Base-by-base conservation (phyloP, 2,329 filamentous ascomycete genomes). In the Fusarium metavorans region DNA sequence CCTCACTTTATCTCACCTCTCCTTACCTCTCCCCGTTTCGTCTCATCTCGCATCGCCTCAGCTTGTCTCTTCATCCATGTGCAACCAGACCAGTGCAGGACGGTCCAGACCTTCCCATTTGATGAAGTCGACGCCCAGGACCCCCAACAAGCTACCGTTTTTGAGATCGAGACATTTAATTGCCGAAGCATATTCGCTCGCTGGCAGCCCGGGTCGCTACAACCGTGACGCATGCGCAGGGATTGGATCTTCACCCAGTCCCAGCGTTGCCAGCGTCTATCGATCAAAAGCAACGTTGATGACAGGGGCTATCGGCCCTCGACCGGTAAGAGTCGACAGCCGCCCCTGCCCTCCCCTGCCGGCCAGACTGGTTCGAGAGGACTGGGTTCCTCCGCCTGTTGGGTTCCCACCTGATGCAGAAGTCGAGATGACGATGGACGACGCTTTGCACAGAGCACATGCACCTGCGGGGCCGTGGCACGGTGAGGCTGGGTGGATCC, bases 401-500 rank as follows among this genome's bases (percentile, higher is more conserved):
- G 64, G 67, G 66, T 72, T 75, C 67, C 66, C 66, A 72, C 72
- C 68, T 69, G 67, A 70, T 67, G 68, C 60, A 68, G 66, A 76
- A 73, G 66, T 77, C 65, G 67, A 77, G 73, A 73, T 76, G 73
- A 75, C 66, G 74, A 78, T 76, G 68, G 66, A 67, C 59, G 66
- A 68, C 59, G 60, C 70, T 78, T 71, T 64, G 59, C 59, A 64
- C 63, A 67, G 65, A 76, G 70, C 72, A 76, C 72, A 77, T 72
- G 68, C 72, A 39, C 72, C 72, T 74, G 73, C 68, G 74, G 76
- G 76, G 71, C 76, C 68, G 72, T 76, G 70, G 76, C 75, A 77
- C 75, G 73, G 73, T 72, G 76, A 78, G 68, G 75, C 75, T 71
- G 59, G 71, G 76, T 78, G 76, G 76, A 76, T 76, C 76, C 70